These are phyloP conservation scores for Lathyrus aphaca DNA, from an alignment of 306 rosid species.

Conservation along the genomic window DNA sequence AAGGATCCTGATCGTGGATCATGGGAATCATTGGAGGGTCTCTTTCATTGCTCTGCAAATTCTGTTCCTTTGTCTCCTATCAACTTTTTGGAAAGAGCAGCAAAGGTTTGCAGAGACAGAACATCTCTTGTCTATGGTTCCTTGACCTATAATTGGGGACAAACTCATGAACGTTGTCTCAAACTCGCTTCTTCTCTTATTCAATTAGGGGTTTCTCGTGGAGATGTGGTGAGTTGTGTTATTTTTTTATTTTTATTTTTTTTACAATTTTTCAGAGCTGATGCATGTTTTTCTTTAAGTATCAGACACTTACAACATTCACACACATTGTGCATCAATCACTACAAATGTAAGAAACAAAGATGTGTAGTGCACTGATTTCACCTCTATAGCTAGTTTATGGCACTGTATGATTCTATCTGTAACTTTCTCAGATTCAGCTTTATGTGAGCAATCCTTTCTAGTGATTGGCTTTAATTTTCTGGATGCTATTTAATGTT, in stretches of 20 bases:
- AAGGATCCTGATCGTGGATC: conserved; percentile 39
- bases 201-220: conserved; percentile 70
- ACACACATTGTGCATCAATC: too few relatives aligned
- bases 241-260: not conserved
- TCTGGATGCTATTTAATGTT: conserved; percentile 20
- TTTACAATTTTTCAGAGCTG: not conserved
- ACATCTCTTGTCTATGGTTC: conserved; percentile 70
- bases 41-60: conserved; percentile 68
- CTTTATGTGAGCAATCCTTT: too few relatives aligned
- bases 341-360: too few relatives aligned
- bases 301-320: too few relatives aligned
- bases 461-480: too few relatives aligned
- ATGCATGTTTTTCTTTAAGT: not conserved
- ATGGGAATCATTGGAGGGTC: conserved; percentile 70
- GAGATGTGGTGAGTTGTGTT: conserved; percentile 65
- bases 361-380: too few relatives aligned
- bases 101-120: conserved; percentile 57
- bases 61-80: conserved; percentile 71
- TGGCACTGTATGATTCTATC: too few relatives aligned
- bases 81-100: conserved; percentile 76
- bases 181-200: conserved; percentile 69
- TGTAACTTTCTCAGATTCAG: too few relatives aligned
- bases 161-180: conserved; percentile 72
- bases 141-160: conserved; percentile 58
- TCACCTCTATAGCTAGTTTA: too few relatives aligned